phyloP scores from a whole-genome alignment of 495 filamentous ascomycete genomes.

The Wilcoxina mikolae region DNA sequence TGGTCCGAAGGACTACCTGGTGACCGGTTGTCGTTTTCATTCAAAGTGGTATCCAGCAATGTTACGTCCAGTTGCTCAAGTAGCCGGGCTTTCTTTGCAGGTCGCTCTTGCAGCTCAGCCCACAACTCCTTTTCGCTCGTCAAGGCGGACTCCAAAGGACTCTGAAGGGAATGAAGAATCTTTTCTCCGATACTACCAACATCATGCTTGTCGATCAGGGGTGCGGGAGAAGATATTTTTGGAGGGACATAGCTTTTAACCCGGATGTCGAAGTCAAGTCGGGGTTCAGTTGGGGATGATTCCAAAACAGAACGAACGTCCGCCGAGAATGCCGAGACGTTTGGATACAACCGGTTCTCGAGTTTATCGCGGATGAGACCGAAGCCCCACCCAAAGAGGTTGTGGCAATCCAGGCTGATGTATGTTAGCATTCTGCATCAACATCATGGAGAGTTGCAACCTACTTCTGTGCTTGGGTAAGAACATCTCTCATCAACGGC shows the following conservation, averaged over 20 bases:
- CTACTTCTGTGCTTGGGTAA: conserved; percentile 58
- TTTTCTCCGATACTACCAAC: background rate
- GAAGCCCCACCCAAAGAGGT: conserved; percentile 21
- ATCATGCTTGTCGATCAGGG: background rate
- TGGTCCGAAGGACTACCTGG: conserved; percentile 49
- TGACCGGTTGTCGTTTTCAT: background rate
- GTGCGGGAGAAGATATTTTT: background rate
- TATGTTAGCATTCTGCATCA: conserved; percentile 3
- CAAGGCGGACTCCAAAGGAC: background rate
- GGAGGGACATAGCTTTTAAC: background rate
- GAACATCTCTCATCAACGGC: conserved; percentile 59
- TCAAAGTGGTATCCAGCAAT: background rate
- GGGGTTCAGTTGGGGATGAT: conserved; percentile 18
- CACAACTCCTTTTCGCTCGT: background rate
- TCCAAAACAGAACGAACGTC: conserved; percentile 22
- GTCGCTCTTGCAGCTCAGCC: background rate
- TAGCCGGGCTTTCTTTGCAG: conserved; percentile 34
- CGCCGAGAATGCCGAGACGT: conserved; percentile 26
- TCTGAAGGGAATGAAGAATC: background rate
- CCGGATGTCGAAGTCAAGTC: conserved; percentile 12
- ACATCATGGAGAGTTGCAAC: conserved; percentile 11
- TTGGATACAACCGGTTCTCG: conserved; percentile 25
- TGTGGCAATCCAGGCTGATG: conserved; percentile 18
- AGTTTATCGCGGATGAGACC: conserved; percentile 19
- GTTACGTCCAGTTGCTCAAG: conserved; percentile 48